Evolutionary conservation across 768 basidiomycete species (phyloP).

Genomic region (Pholiota molesta): DNA sequence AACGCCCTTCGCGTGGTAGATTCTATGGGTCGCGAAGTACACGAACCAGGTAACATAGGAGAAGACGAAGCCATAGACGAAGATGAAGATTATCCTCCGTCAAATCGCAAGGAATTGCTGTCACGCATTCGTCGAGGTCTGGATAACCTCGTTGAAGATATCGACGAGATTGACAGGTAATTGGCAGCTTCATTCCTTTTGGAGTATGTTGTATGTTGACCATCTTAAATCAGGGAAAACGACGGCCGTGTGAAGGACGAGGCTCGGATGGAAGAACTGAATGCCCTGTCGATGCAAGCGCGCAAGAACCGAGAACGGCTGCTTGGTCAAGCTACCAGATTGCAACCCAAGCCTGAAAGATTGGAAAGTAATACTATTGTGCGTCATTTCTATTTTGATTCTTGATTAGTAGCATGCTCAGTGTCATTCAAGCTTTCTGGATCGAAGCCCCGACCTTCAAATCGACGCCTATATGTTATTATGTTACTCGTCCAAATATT

Average conservation of each 20-base stretch:
- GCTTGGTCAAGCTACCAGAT: not conserved
- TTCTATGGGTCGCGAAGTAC: constrained; percentile 67
- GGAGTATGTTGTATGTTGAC: constrained; percentile 2
- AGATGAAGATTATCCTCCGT: constrained; percentile 13
- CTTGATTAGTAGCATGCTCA: not conserved
- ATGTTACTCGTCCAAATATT: constrained; percentile 44
- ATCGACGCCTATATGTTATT: constrained; percentile 23
- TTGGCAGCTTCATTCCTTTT: constrained; percentile 7
- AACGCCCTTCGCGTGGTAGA: constrained; percentile 33
- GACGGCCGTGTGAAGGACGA: constrained; percentile 34
- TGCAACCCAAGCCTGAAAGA: not conserved
- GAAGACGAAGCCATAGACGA: constrained; percentile 24
- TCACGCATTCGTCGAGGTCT: constrained; percentile 61
- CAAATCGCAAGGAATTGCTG: constrained; percentile 55
- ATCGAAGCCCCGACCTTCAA: not conserved
- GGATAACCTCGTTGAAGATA: constrained; percentile 53
- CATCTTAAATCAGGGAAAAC: constrained; percentile 10
- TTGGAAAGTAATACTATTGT: not conserved
- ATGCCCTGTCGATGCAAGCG: constrained; percentile 54
- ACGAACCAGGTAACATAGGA: constrained; percentile 27
- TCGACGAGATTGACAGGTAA: constrained; percentile 65
- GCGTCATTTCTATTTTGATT: not conserved
- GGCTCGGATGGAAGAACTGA: constrained; percentile 50
- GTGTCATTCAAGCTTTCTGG: not conserved
- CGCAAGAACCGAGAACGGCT: constrained; percentile 44